Percentiles rank a stretch among this genome's conserved stretches.
Conservation (phyloP, 164 flowering plant species). For the Aristolochia californica region DNA sequence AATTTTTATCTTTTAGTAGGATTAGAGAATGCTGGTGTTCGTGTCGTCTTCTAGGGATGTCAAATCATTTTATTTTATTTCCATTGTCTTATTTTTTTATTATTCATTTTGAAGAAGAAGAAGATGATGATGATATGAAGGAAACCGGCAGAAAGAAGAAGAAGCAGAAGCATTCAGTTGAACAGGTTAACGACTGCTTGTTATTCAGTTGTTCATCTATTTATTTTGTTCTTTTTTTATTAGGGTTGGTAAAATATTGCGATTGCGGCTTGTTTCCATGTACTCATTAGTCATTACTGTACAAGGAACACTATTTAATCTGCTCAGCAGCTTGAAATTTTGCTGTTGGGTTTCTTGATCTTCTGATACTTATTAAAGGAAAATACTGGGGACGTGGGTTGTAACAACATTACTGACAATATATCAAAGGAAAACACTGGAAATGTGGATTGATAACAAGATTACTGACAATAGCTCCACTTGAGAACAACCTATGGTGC, state of each 20-base stretch:
- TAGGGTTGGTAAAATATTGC: neutral
- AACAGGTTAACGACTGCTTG: conserved; percentile 22
- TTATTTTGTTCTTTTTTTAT: neutral
- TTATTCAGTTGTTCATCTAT: neutral
- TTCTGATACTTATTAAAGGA: no score
- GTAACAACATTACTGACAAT: no score
- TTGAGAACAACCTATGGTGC: no score
- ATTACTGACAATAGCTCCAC: no score
- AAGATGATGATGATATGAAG: conserved; percentile 14
- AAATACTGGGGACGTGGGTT: no score
- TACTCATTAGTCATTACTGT: neutral
- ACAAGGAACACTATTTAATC: neutral
- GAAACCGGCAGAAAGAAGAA: conserved; percentile 33
- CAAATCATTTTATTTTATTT: neutral
- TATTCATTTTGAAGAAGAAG: conserved; percentile 37
- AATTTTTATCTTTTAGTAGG: neutral
- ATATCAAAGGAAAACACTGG: no score
- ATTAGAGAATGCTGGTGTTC: neutral
- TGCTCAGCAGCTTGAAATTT: neutral
- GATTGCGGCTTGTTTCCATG: neutral
- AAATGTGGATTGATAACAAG: no score
- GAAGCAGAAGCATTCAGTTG: conserved; percentile 17
- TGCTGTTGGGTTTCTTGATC: neutral
- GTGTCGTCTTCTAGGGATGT: neutral
- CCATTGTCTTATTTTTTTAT: neutral